Evolutionary conservation across 176 grass and related monocot species (phyloP).

Genomic region (Oryza punctata): DNA sequence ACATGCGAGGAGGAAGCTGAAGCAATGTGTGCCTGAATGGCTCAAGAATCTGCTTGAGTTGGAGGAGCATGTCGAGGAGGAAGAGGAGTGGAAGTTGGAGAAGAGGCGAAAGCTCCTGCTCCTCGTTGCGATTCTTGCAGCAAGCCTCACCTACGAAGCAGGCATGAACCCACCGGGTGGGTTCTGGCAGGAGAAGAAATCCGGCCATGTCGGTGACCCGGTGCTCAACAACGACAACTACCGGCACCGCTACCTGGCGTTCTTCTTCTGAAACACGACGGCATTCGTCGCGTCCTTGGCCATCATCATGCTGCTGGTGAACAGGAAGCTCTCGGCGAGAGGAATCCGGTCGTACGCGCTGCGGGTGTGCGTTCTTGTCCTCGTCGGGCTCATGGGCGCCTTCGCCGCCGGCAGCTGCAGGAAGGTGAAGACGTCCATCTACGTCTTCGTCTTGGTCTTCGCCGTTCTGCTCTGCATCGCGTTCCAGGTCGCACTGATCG

Average conservation of each 20-base stretch:
- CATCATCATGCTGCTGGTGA: conserved; percentile 57
- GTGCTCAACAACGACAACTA: conserved; percentile 43
- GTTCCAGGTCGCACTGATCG: conserved; percentile 23
- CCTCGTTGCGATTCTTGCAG: conserved; percentile 39
- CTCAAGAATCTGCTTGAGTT: conserved; percentile 33
- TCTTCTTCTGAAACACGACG: conserved; percentile 56
- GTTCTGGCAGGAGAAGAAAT: conserved; percentile 43
- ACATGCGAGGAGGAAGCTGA: not conserved
- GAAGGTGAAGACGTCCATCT: conserved; percentile 54
- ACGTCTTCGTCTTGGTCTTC: conserved; percentile 33
- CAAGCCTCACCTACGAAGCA: conserved; percentile 49
- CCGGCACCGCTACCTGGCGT: conserved; percentile 38
- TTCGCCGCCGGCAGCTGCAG: conserved; percentile 44
- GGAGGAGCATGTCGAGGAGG: not conserved
- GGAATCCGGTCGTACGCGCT: conserved; percentile 25
- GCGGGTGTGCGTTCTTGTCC: conserved; percentile 36
- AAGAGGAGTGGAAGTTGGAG: not conserved
- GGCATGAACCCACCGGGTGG: conserved; percentile 49
- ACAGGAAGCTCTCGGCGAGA: conserved; percentile 37
- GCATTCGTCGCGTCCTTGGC: conserved; percentile 46
- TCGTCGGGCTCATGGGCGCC: conserved; percentile 47
- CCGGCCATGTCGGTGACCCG: conserved; percentile 21
- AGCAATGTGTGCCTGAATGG: not conserved
- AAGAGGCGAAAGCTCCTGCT: conserved; percentile 48
- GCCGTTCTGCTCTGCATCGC: conserved; percentile 41